These are phyloP conservation scores for Coemansia brasiliensis DNA, from an alignment of 192 early-diverging fungal species.

Conservation along the genomic window DNA sequence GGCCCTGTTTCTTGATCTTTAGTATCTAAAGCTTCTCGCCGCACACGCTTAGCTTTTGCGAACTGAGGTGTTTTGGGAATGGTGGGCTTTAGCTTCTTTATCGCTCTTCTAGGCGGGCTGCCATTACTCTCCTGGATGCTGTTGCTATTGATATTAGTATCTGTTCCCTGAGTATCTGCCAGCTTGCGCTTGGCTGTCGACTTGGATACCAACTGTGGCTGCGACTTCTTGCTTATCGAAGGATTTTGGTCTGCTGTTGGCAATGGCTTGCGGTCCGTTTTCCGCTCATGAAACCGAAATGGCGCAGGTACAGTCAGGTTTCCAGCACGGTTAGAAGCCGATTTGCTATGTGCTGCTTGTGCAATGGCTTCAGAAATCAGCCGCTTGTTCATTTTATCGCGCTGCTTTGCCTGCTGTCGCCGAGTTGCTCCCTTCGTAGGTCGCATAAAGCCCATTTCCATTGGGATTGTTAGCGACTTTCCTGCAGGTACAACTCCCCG, in stretches of 20 bases:
- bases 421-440: slow-evolving; percentile 39
- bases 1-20: background rate
- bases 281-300: slow-evolving; percentile 32
- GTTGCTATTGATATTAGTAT: background rate
- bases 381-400: slow-evolving; percentile 41
- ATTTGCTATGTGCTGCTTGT: slow-evolving; percentile 22
- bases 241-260: background rate
- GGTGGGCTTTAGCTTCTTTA: slow-evolving; percentile 25
- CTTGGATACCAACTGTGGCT: slow-evolving; percentile 18
- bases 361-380: slow-evolving; percentile 28
- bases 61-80: slow-evolving; percentile 50
- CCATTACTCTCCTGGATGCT: background rate
- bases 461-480: slow-evolving; percentile 29
- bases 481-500: background rate
- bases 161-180: background rate
- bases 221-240: slow-evolving; percentile 19
- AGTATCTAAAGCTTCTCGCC: slow-evolving; percentile 14
- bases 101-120: background rate
- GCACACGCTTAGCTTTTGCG: slow-evolving; percentile 40
- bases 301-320: slow-evolving; percentile 40
- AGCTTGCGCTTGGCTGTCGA: slow-evolving; percentile 25
- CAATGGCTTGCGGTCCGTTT: background rate
- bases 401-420: slow-evolving; percentile 38
- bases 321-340: slow-evolving; percentile 6
- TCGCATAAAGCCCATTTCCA: slow-evolving; percentile 47